Conservation (phyloP, 176 grass and related monocot species). For the Tuctoria greenei region DNA sequence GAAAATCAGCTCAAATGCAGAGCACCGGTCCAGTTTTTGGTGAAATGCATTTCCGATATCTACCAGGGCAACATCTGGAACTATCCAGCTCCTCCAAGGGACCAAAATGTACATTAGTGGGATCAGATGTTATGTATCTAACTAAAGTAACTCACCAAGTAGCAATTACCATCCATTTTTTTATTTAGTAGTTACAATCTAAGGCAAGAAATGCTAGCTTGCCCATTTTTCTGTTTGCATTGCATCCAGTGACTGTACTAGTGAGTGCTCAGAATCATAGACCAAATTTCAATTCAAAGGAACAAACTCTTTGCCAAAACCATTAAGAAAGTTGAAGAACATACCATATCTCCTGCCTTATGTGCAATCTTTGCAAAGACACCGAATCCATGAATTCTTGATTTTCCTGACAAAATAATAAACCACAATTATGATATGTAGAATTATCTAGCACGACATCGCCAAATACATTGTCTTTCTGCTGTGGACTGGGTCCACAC, state of each 20-base stretch:
- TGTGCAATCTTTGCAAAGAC: conserved; percentile 93
- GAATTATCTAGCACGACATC: background rate
- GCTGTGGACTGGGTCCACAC: no score
- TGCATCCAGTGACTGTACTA: background rate
- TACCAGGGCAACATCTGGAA: background rate
- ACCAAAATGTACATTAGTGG: background rate
- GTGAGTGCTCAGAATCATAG: background rate
- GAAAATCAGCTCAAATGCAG: conserved; percentile 36
- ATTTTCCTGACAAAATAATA: conserved; percentile 71
- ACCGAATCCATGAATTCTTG: conserved; percentile 98
- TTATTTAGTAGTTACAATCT: no score
- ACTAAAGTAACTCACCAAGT: background rate
- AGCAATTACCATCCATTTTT: no score
- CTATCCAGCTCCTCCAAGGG: background rate
- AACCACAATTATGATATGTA: conserved; percentile 13
- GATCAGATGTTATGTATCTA: background rate
- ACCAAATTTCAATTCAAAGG: conserved; percentile 10
- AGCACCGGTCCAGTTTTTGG: background rate
- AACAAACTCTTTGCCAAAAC: conserved; percentile 27
- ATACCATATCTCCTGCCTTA: conserved; percentile 98
- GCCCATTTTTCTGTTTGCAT: conserved; percentile 11
- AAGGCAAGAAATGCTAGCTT: conserved; percentile 3
- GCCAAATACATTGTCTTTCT: background rate
- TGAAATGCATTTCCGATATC: conserved; percentile 4
- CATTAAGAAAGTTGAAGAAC: conserved; percentile 9